Evolutionary conservation across 306 rosid genomes (phyloP), one percentile per base, ranked within the genome.

Genomic region (Lagenaria siceraria): DNA sequence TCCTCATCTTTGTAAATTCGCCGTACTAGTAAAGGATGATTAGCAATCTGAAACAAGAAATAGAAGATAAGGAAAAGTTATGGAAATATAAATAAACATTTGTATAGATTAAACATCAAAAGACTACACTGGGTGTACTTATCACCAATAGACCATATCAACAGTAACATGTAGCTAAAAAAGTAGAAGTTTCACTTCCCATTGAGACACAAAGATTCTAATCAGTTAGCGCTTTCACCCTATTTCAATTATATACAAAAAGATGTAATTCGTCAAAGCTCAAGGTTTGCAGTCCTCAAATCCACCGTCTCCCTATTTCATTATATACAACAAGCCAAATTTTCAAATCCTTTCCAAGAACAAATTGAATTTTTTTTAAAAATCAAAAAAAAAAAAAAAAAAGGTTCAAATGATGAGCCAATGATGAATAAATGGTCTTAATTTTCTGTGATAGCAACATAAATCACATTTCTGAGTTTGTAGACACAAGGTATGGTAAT

Each of bases 21-120:
- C 93, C 98, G 85, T 79, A 95, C 90, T 80, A 95, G 84, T 89
- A 92, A 88, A 80, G 98, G 98, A 83, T 95, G 97, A 84, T 92
- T 95, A 76, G 97, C 97, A 81, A 95, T 95, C 98, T 95, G 84
- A 80, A 83, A 79, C 68, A 54, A 60, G 29, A 84, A 55, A 64
- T 40, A 65, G 27, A 65, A 52, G 25, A 38, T 24, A 43, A 75
- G 19, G 54, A 77, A 35, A 9, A 43, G 33, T 3, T 1, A 22
- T 2, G 4, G 11, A 70, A 43, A 40, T 21, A 68, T 42, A 42
- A 21, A 68, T 22, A 42, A 11, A 68, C n/a, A 24, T 5, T 22
- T 13, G 6, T 21, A 21, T 40, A 18, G 19, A 40, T 19, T 40
- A 42, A 2, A 63, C 51, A 10, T 68, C 17, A 40, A 68, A 68